Base-by-base conservation (phyloP, 257 asterid genomes). In the Primulina eburnea region DNA sequence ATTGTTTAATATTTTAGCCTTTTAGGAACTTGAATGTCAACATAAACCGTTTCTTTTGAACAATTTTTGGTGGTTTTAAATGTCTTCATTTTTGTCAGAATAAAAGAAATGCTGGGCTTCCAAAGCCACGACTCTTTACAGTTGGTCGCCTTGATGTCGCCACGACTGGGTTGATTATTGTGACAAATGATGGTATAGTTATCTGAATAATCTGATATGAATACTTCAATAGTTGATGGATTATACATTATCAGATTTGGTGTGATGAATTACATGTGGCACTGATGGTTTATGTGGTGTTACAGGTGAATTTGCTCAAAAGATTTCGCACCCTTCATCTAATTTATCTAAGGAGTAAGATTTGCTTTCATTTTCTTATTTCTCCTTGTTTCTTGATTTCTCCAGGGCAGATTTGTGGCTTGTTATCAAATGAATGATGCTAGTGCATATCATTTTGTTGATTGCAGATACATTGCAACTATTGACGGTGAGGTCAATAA, bases 131-230 rank as follows among this genome's bases (percentile, higher is more conserved):
- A 32, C 89, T 94, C 37, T 94, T 91, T 74, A 94, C 99, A 17
- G 97, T 91, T 78, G 99, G 97, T 57, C 96, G 99, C 24, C 99
- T 94, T 81, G 99, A 94, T 79, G 99, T 94, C 78, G 87, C 85
- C 77, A 94, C 99, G 16, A 86, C 95, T 55, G 99, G 99, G 70
- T 78, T 94, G 78, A 89, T 94, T 69, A 79, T 94, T 68, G 96
- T 94, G 85, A 89, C 99, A 77, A 94, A 94, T 85, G 97, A 91
- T 76, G 99, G 99, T 92, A 85, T 65, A 38, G 17, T 33, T 70
- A 64, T 55, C 53, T 71, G n/a, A 38, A 16, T 33, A 67, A 69
- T 59, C 61, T 74, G 14, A 30, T 30, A 29, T 66, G 67, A 65
- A 33, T 62, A 56, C 57, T 61, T 66, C 64, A 65, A 33, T 62